A percentile compares a stretch with the other conserved stretches of the same genome.
Conservation (phyloP, 225 moss, liverwort and hornwort species). For the Lunularia cruciata region DNA sequence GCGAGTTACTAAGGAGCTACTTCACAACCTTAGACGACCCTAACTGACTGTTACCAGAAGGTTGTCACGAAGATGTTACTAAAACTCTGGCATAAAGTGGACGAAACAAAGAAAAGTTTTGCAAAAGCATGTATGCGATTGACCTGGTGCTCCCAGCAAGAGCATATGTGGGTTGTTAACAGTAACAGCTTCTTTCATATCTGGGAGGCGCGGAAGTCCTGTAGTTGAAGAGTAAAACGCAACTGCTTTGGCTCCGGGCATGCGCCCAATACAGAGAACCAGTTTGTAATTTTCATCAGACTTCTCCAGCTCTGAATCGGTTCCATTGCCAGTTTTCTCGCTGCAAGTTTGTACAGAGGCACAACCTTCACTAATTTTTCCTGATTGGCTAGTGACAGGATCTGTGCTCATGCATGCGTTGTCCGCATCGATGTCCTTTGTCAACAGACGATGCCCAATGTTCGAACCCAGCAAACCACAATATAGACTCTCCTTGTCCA, state of each 20-base stretch:
- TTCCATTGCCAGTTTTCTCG: not conserved
- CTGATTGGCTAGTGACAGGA: not conserved
- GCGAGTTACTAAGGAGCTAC: too few species aligned
- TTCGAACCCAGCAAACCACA: slow-evolving; percentile 9
- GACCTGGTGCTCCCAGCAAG: slow-evolving; percentile 50
- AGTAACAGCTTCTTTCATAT: slow-evolving; percentile 49
- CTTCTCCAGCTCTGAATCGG: slow-evolving; percentile 14
- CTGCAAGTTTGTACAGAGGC: slow-evolving; percentile 23
- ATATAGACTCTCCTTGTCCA: not conserved
- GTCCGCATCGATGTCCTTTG: not conserved
- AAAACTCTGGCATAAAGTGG: too few species aligned
- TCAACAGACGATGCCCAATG: slow-evolving; percentile 1
- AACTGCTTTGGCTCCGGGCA: slow-evolving; percentile 52
- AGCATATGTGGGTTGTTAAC: slow-evolving; percentile 54
- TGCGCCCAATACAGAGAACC: slow-evolving; percentile 47
- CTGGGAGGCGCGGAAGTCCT: slow-evolving; percentile 51
- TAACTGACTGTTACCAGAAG: too few species aligned
- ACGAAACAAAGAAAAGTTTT: too few species aligned
- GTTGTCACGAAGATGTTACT: too few species aligned
- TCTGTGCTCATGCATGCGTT: not conserved
- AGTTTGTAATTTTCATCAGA: slow-evolving; percentile 32
- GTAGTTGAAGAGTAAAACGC: slow-evolving; percentile 51
- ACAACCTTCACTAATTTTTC: slow-evolving; percentile 11
- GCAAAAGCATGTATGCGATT: too few species aligned
- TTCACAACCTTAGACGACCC: too few species aligned